phyloP scores from a whole-genome alignment of 2,329 filamentous ascomycete species.

The Trichoderma cornu-damae region DNA sequence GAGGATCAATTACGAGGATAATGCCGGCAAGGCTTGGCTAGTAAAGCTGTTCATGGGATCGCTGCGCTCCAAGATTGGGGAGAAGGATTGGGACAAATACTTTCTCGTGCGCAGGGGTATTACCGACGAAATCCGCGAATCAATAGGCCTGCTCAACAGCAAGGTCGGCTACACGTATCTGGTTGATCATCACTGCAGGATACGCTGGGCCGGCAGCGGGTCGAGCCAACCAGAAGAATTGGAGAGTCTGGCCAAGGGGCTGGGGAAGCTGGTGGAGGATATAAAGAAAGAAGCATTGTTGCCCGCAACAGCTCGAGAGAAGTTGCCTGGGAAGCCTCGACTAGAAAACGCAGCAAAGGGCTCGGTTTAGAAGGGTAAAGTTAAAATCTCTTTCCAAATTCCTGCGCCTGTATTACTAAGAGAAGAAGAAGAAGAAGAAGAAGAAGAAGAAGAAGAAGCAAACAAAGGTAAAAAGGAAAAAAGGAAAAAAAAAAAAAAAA shows the following conservation, averaged over 20 bases:
- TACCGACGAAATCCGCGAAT: constrained; percentile 56
- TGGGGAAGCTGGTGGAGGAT: constrained; percentile 59
- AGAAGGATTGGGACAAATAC: constrained; percentile 55
- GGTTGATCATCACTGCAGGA: constrained; percentile 78
- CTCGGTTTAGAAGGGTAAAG: constrained; percentile 22
- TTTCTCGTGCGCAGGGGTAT: constrained; percentile 56
- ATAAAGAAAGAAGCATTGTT: constrained; percentile 37
- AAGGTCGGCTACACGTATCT: constrained; percentile 94
- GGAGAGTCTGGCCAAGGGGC: constrained; percentile 59
- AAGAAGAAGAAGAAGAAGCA: not conserved
- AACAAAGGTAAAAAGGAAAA: no score
- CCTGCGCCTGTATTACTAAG: constrained; percentile 22
- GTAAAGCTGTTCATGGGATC: constrained; percentile 52
- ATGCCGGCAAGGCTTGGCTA: constrained; percentile 59
- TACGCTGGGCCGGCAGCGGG: constrained; percentile 89
- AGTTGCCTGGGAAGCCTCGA: constrained; percentile 31
- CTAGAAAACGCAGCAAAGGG: constrained; percentile 27
- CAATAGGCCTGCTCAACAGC: constrained; percentile 70
- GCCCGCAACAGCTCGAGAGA: constrained; percentile 33
- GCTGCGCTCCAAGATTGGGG: constrained; percentile 45
- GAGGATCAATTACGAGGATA: constrained; percentile 86
- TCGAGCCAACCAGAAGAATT: constrained; percentile 60
- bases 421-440: not conserved
- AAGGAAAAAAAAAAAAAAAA: not conserved
- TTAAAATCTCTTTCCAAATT: constrained; percentile 18